Evolutionary conservation across 2,329 filamentous ascomycete genomes (phyloP), one percentile per base, ranked within the genome.

Genomic region (Pseudocercospora musae): DNA sequence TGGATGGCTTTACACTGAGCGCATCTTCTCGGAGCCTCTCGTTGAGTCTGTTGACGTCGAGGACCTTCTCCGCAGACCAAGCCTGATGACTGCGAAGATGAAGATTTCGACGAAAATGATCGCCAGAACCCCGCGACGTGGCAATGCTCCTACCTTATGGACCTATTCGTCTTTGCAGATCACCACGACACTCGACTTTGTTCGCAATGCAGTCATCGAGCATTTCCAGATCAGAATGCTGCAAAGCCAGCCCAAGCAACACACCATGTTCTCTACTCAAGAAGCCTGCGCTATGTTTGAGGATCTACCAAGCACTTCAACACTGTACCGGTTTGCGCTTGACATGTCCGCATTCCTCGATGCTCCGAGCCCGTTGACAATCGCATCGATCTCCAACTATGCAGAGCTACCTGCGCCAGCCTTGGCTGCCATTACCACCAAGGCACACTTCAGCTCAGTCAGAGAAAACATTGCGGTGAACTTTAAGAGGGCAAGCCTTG

Each of bases 121-220:
- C 44, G 27, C 6, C 7, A 10, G 0, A 13, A 60, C 11, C 58
- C 58, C 18, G 1, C 37, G 31, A 55, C 58, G 13, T 60, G 58
- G 58, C 3, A 9, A 0, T 55, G 33, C 33, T 5, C 8, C 2
- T 13, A 46, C 4, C 58, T 60, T 10, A 31, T 60, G 23, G 50
- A 49, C 1, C 11, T 60, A 3, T 60, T 33, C 40, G 5, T 48
- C 23, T 60, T 60, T 15, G 58, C 33, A 11, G 58, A 60, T n/a
- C 10, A 46, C n/a, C 49, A 60, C 18, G 50, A 54, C 20, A 54
- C 49, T 11, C 9, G 3, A 2, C 13, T 6, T 3, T 44, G n/a
- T 60, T 15, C 58, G 58, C 29, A 25, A 52, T 9, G 50, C 15
- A 4, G 27, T 8, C 11, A 33, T 53, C 4, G 10, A 53, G 18